Base-by-base conservation (phyloP, 805 yeast species). In the Nakazawaea molendinolei region DNA sequence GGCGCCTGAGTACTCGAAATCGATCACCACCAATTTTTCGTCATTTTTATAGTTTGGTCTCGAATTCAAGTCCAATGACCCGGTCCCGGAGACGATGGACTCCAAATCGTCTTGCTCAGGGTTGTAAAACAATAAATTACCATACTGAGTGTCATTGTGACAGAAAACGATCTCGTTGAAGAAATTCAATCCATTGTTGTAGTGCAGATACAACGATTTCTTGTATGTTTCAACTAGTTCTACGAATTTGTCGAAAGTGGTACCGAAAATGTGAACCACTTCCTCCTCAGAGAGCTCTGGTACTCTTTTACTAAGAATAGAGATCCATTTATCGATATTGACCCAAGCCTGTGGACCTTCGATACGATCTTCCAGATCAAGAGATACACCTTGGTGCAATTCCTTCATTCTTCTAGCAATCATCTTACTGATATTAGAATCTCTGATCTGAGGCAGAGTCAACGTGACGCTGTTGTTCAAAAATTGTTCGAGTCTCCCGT, bases 341-440 rank as follows among this genome's bases (percentile, higher is more conserved):
- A 53, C 55, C 90, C 95, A 87, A 7, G 74, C 69, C 33, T 67
- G 64, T 0, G 97, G 84, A 1, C 92, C 83, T 10, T 53, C 53
- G 5, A 53, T 55, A 29, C 65, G 61, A 49, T 87, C 96, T 3
- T 60, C 61, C 3, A 58, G 54, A 16, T 74, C 69, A 35, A 92
- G 61, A 10, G 74, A 76, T 15, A 92, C 78, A 49, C 90, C 89
- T 39, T 68, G 69, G 53, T 92, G 98, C 38, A 92, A 67, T 47
- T 92, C 97, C 51, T 89, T 81, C 97, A 92, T 92, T 64, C 98
- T 79, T 65, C 95, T 77, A 10, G 95, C 97, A 44, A 92, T 80
- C 65, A 85, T 82, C 45, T 80, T 78, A 32, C 87, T 76, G 14
- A 84, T 78, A 20, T 76, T 79, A 43, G 86, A 77, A 44, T 78